Conservation (phyloP, 352 stramenopile genomes). For the Globisporangium cystogenes region DNA sequence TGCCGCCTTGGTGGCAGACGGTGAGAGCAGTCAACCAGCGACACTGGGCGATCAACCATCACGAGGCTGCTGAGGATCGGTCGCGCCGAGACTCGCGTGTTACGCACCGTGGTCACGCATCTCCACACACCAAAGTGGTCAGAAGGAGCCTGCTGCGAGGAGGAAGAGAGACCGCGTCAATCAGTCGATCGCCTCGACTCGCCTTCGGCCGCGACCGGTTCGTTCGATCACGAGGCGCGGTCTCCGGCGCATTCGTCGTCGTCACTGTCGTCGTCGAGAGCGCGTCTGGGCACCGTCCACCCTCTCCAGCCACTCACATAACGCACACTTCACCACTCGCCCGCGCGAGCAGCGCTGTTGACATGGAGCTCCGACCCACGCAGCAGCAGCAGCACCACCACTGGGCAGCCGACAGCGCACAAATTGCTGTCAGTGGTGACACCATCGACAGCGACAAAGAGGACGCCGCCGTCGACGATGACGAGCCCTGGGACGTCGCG, state of each 20-base stretch:
- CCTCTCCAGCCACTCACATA: neutral
- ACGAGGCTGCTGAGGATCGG: neutral
- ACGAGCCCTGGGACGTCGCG: slow-evolving; percentile 32
- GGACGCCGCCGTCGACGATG: slow-evolving; percentile 6
- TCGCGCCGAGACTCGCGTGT: neutral
- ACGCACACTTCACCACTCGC: slow-evolving; percentile 2
- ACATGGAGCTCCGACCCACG: slow-evolving; percentile 2
- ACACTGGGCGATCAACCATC: neutral
- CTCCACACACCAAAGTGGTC: slow-evolving; percentile 14
- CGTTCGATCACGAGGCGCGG: neutral
- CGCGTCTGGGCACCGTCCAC: neutral
- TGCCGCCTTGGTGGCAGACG: slow-evolving; percentile 4
- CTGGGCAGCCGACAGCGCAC: no score
- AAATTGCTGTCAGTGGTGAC: no score
- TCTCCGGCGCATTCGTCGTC: neutral
- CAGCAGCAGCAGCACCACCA: slow-evolving; percentile 3
- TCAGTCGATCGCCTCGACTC: slow-evolving; percentile 1
- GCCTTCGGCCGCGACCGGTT: neutral
- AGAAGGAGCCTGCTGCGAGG: slow-evolving; percentile 10
- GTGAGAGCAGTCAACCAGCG: neutral
- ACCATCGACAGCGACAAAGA: slow-evolving; percentile 2
- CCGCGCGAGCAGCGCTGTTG: neutral
- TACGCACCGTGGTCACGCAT: slow-evolving; percentile 1
- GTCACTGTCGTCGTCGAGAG: neutral
- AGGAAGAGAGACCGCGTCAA: slow-evolving; percentile 1